A percentile compares a stretch with the other conserved stretches of the same genome.
Evolutionary conservation across 306 rosid genomes (phyloP).

Genomic region (Fragaria ananassa): DNA sequence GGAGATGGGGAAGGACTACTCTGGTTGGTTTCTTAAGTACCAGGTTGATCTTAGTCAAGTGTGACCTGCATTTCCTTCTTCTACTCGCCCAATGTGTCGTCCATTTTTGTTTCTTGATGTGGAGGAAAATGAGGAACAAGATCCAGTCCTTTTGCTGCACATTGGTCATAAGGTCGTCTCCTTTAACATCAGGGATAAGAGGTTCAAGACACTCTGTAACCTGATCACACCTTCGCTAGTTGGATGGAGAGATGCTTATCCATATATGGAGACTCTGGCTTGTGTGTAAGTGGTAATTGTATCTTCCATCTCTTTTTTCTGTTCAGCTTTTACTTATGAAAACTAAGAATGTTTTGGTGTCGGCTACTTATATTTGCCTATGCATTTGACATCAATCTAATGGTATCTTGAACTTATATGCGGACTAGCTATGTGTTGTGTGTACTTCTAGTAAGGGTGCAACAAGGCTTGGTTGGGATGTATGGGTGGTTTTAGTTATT

Average conservation of each 20-base stretch:
- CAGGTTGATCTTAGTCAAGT: constrained; percentile 4
- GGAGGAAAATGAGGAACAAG: not conserved
- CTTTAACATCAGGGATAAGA: not conserved
- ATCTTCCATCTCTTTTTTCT: not conserved
- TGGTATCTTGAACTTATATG: not conserved
- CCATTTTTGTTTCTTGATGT: not conserved
- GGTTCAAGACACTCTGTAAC: not conserved
- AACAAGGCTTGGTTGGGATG: not conserved
- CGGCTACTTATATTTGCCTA: not conserved
- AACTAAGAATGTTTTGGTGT: not conserved
- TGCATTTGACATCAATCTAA: not conserved
- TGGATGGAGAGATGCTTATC: not conserved
- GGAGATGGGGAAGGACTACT: constrained; percentile 21
- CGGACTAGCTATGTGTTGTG: not conserved
- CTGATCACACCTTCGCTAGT: not conserved
- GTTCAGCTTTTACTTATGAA: not conserved
- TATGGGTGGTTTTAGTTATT: not conserved
- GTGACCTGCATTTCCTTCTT: not conserved
- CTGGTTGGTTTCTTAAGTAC: constrained; percentile 27
- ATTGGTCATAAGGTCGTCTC: not conserved
- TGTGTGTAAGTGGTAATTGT: constrained; percentile 3
- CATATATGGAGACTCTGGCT: not conserved
- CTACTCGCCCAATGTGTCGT: not conserved
- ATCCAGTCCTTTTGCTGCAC: constrained; percentile 5
- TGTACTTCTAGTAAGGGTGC: not conserved